Percentiles rank a stretch among this genome's conserved stretches.
phyloP scores from a whole-genome alignment of 495 filamentous ascomycete genomes.

The Lichenothelia convexa region DNA sequence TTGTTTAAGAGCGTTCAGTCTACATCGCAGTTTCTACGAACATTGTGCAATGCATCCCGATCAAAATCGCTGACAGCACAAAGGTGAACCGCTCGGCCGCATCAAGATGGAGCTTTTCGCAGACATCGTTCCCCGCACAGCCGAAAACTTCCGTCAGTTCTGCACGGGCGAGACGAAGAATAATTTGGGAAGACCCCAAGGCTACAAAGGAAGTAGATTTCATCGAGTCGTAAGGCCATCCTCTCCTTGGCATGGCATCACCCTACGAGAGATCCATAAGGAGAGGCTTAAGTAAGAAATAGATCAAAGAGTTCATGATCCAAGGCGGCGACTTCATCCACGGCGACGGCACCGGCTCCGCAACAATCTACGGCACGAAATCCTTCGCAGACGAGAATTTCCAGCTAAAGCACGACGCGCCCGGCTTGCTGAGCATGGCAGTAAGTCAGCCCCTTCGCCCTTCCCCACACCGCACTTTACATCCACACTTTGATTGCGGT shows the following conservation, averaged over 20 bases:
- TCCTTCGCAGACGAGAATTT: conserved; percentile 91
- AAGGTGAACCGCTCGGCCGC: conserved; percentile 78
- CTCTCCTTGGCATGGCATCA: neutral
- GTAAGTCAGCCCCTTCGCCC: conserved; percentile 31
- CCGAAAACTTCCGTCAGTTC: conserved; percentile 94
- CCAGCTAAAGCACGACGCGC: conserved; percentile 50
- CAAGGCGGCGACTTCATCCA: conserved; percentile 95
- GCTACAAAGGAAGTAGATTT: conserved; percentile 89
- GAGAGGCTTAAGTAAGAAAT: conserved; percentile 2
- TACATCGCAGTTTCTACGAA: neutral
- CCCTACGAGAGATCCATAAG: neutral
- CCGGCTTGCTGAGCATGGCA: conserved; percentile 83
- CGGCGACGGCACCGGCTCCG: conserved; percentile 76
- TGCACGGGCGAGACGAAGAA: conserved; percentile 90
- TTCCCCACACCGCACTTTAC: neutral
- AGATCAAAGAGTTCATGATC: conserved; percentile 96
- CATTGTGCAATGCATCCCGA: too few relatives aligned
- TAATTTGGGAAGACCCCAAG: conserved; percentile 58
- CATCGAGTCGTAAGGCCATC: conserved; percentile 63
- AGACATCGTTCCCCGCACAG: conserved; percentile 65
- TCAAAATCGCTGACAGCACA: too few relatives aligned
- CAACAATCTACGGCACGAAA: conserved; percentile 64
- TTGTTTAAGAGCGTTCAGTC: conserved; percentile 1
- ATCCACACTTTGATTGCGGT: neutral
- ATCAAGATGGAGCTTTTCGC: conserved; percentile 90